Evolutionary conservation across 352 stramenopile species (phyloP).

Genomic region (Chrysophaeum taylorii): DNA sequence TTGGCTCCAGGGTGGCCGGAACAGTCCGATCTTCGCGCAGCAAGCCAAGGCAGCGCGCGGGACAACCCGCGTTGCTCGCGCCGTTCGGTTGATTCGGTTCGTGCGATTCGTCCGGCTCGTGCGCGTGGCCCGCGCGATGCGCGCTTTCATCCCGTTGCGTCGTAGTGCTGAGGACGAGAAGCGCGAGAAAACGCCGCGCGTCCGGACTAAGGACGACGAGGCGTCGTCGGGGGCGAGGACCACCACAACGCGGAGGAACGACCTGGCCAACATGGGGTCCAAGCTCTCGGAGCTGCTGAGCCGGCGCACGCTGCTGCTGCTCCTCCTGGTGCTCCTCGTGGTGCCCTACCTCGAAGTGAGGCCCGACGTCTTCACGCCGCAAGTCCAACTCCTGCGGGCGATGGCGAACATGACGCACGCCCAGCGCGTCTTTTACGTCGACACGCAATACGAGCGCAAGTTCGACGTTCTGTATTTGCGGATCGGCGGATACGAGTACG

Average conservation of each 20-base stretch:
- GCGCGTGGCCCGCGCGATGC: conserved; percentile 55
- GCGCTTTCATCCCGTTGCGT: conserved; percentile 25
- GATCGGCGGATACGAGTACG: conserved; percentile 1
- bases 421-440: conserved; percentile 1
- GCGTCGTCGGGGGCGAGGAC: not conserved
- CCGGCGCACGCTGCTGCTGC: conserved; percentile 58
- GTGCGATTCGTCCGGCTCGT: conserved; percentile 73
- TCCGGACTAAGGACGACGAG: not conserved
- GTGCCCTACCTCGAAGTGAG: conserved; percentile 25
- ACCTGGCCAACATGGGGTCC: conserved; percentile 66
- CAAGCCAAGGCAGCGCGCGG: not conserved
- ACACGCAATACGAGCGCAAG: not conserved
- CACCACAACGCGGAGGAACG: not conserved
- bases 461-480: conserved; percentile 1
- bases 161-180: too few species aligned
- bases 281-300: conserved; percentile 72
- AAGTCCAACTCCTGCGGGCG: not conserved
- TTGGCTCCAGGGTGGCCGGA: not conserved
- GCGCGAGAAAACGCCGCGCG: too few species aligned
- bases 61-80: conserved; percentile 36
- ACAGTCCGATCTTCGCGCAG: not conserved
- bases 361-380: not conserved
- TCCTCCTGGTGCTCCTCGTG: conserved; percentile 30
- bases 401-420: not conserved
- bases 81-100: conserved; percentile 65